Percentiles rank a stretch among this genome's conserved stretches.
Conservation (phyloP, 148 eudicot genomes). For the Rhododendron vialii region DNA sequence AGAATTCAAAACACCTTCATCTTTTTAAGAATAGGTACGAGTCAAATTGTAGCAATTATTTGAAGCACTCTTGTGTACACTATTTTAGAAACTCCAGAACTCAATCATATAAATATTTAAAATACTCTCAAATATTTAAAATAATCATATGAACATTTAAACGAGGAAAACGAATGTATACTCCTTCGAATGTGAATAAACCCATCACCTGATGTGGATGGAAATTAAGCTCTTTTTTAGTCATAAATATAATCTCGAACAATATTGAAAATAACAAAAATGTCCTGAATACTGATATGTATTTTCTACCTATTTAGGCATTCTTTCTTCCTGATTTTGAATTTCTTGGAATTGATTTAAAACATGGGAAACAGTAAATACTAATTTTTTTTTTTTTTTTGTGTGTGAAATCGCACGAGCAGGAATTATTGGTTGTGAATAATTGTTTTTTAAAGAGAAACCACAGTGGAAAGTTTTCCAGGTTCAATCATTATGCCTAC, state of each 20-base stretch:
- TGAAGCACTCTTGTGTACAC: too few species aligned
- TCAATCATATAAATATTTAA: background rate
- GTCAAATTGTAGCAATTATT: too few species aligned
- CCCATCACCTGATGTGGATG: background rate
- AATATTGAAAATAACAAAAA: background rate
- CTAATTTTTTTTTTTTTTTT: background rate
- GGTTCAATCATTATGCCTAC: background rate
- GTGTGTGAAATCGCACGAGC: background rate
- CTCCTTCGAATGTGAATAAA: background rate
- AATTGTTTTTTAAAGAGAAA: background rate
- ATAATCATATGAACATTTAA: too few species aligned
- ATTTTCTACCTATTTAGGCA: background rate
- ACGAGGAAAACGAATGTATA: background rate
- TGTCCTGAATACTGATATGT: background rate
- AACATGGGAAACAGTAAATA: background rate
- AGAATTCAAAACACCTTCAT: background rate
- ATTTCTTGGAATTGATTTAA: background rate
- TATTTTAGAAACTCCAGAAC: background rate
- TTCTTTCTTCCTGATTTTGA: background rate
- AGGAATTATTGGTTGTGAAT: background rate
- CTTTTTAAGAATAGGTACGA: too few species aligned
- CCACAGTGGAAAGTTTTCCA: background rate
- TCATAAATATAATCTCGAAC: background rate
- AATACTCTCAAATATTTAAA: too few species aligned
- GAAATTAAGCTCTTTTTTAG: background rate